Base-by-base conservation (phyloP, 2,329 filamentous ascomycete species). In the Pseudocercospora pini-densiflorae region DNA sequence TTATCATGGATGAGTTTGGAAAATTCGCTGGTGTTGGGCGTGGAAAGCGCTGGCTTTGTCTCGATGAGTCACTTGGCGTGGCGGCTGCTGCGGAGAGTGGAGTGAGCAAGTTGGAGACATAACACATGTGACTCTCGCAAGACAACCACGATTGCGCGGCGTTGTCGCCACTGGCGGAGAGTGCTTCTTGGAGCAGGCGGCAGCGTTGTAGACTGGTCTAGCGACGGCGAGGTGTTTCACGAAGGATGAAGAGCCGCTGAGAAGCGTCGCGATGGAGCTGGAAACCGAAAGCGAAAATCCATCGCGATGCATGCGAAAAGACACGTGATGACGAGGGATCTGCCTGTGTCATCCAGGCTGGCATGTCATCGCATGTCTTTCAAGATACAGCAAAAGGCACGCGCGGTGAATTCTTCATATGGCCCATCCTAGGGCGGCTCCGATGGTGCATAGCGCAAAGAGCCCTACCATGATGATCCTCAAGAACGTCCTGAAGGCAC, bases 111-210 rank as follows among this genome's bases (percentile, higher is more conserved):
- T 10, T 9, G 10, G 51, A 31, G 5, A 55, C 24, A 55, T 31
- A 27, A 33, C 51, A 55, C 62, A 64, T 64, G 62, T 64, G 47
- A 60, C 55, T 54, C 51, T 29, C 23, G 21, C 61, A 54, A 23
- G 49, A 12, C 27, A 27, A 40, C 33, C 27, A 29, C 10, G 45
- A 45, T 29, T 59, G 33, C 57, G 57, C 40, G 36, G 57, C 57
- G 33, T 45, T n/a, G 57, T 59, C 36, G 62, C 62, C 62, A 64
- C 55, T 60, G 62, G 62, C 57, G 58, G 57, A 43, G 33, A 59
- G 16, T 19, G 24, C 12, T 27, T 31, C 27, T 33, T 19, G 24
- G 51, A 27, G 31, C 51, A 55, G 27, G 51, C 51, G 23, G 51
- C 51, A 31, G 24, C 23, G 27, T 27, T 31, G 24, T 21, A 55